These are phyloP conservation scores for Podospora tetraspora DNA, from an alignment of 495 filamentous ascomycete genomes.

Conservation along the genomic window DNA sequence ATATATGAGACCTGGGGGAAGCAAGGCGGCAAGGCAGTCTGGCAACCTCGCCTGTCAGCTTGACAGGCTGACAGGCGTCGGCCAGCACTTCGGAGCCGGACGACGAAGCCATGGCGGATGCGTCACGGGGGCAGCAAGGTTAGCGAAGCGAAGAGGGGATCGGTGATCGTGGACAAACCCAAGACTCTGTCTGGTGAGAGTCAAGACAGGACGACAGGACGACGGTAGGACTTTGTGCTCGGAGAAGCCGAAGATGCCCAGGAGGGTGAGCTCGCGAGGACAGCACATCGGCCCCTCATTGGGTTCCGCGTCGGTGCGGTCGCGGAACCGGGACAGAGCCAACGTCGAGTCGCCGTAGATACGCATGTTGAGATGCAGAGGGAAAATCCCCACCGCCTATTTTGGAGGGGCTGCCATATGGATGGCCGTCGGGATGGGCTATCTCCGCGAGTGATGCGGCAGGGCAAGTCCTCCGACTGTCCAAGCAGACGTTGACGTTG, in stretches of 20 bases:
- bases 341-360: not conserved
- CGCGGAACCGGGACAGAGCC: not conserved
- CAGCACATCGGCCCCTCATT: not conserved
- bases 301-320: not conserved
- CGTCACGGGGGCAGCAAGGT: not conserved
- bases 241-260: not conserved
- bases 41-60: not conserved
- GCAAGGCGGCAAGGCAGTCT: not conserved
- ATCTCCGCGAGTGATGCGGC: not conserved
- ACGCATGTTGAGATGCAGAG: not conserved
- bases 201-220: not conserved
- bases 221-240: not conserved
- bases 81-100: not conserved
- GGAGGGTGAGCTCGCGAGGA: not conserved
- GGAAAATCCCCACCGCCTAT: not conserved
- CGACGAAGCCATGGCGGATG: not conserved
- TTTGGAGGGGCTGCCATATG: not conserved
- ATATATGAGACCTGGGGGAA: not conserved
- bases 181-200: not conserved
- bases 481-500: not conserved
- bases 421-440: not conserved
- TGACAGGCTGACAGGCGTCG: not conserved
- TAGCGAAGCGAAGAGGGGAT: not conserved
- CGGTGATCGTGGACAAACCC: not conserved
- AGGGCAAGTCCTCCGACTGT: not conserved